Conservation (phyloP, 176 grass and related monocot genomes). For the Oryza rufipogon region DNA sequence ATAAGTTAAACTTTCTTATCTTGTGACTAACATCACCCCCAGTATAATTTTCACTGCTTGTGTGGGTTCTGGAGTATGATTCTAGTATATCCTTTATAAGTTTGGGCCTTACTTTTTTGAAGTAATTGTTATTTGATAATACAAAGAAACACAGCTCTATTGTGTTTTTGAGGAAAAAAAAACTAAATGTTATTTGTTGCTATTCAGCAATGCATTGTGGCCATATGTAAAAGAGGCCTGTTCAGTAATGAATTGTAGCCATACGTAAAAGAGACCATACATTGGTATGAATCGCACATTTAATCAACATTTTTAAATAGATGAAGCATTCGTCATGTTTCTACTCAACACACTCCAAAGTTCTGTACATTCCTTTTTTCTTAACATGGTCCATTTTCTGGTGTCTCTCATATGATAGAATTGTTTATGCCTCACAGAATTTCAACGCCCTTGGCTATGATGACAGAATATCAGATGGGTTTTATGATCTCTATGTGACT, state of each 20-base stretch:
- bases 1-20: neutral
- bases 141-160: too few relatives aligned
- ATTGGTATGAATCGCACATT: conserved; percentile 9
- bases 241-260: conserved; percentile 14
- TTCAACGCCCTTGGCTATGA: conserved; percentile 90
- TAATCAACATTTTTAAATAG: neutral
- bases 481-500: conserved; percentile 86
- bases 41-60: neutral
- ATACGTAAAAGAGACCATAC: conserved; percentile 20
- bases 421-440: conserved; percentile 70
- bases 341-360: conserved; percentile 8
- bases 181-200: neutral
- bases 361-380: neutral
- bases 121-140: neutral
- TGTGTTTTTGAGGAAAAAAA: too few relatives aligned
- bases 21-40: neutral
- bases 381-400: conserved; percentile 36
- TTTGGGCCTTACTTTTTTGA: neutral
- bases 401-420: conserved; percentile 33
- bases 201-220: conserved; percentile 21
- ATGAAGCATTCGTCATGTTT: neutral
- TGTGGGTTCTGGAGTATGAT: conserved; percentile 12
- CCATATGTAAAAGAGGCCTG: conserved; percentile 22
- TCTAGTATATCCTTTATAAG: neutral
- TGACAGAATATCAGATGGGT: conserved; percentile 91